Base-by-base conservation (phyloP, 257 asterid genomes). In the Cynanchum wilfordii region DNA sequence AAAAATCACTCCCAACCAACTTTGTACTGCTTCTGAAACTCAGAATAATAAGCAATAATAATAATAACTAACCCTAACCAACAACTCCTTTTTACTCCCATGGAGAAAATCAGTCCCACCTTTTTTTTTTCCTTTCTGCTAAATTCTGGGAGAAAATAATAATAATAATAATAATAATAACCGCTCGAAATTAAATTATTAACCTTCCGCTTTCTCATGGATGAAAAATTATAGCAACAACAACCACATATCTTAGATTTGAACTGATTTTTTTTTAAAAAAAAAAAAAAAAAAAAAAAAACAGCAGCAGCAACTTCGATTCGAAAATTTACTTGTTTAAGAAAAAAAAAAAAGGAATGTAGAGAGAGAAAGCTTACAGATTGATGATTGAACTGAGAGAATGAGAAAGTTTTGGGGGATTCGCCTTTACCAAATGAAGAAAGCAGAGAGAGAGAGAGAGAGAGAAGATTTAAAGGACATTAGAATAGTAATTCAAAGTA, bases 351-450 rank as follows among this genome's bases (percentile, higher is more conserved):
- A 63, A 60, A 17, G 16, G 4, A 2, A 47, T 27, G 17, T 52
- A 69, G 66, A 51, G 54, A 71, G 33, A 45, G 54, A 25, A 19
- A 73, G 75, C 63, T 68, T 66, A 70, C 70, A 71, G 73, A 27
- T 60, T 19, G 30, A 58, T 38, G 56, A 52, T 51, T 55, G 68
- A 56, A 27, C 45, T 5, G 30, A 20, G 78, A 55, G 24, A 75
- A 67, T 67, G 79, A 78, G 75, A 68, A 68, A n/a, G 60, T 27
- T 7, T 40, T 16, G 56, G 62, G 69, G 50, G 69, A 44, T 38
- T 67, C 58, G 51, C 78, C 78, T 80, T 83, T 78, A 73, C 85
- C 83, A 78, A 84, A 84, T 79, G 82, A 67, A 79, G 87, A 78
- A 82, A 78, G 80, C 25, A 74, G 79, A 73, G 78, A 71, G 68